Base-by-base conservation (phyloP, 257 asterid genomes). In the Solanum medicagineum region DNA sequence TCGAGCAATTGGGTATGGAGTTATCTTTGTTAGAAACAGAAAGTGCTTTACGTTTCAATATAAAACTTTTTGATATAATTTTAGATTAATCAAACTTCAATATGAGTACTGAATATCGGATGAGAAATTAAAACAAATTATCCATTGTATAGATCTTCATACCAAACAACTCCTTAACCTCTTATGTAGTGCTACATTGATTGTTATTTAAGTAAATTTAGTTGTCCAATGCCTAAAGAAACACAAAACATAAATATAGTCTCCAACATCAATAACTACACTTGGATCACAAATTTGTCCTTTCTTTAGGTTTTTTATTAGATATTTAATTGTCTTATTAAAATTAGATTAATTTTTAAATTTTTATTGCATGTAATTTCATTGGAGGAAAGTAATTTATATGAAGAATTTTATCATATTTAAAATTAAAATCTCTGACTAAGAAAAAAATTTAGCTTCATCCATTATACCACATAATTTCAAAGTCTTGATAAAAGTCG, bases 281-380 rank as follows among this genome's bases (percentile, higher is more conserved):
- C 65, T 57, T 57, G 20, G 26, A 57, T 57, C 26, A 5, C 13
- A 19, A 1, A 0, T 57, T 57, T 57, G 42, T 36, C 42, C 42
- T 57, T 17, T 57, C 8, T 3, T 8, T 1, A 19, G 20, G 20
- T 19, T 5, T 1, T 0, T 4, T 32, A 32, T 32, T 2, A 32
- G 36, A 32, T 19, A 19, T 56, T 57, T 19, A 8, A 57, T 57
- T 19, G 19, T 19, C 20, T 17, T 56, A 57, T 57, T 56, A 19
- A 19, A 56, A 3, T 8, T 56, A 3, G 29, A 26, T 26, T 26
- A 26, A 26, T 26, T 26, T 56, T 0, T 57, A 57, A 20, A 59
- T 59, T 59, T 2, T 0, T 13, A 53, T 13, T 5, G 6, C 20
- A 57, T 19, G 8, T 1, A 0, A 2, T 57, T 10, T 0, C 2